Base-by-base conservation (phyloP, 495 filamentous ascomycete species). In the Tirmania nivea region DNA sequence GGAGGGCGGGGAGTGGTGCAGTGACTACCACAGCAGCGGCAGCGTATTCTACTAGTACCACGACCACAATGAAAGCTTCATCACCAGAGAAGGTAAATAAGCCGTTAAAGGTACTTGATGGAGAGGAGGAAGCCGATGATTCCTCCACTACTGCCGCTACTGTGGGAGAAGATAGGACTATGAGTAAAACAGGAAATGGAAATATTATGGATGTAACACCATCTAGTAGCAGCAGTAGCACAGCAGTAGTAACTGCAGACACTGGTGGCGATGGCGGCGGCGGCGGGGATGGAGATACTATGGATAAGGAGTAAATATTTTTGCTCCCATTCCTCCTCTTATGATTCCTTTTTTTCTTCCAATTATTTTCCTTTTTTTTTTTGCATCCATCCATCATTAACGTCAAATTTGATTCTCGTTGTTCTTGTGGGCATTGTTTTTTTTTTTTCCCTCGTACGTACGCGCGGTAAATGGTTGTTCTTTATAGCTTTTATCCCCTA, bases 391-490 rank as follows among this genome's bases (percentile, higher is more conserved):
- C 25, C 25, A 31, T 31, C 25, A 1, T 5, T 31, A 3, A 31
- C 3, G 3, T 31, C 25, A 31, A 31, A 31, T 31, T 31, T 7
- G 25, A 7, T 31, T 31, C 25, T 31, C 25, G 25, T 31, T 3
- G 25, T 31, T 31, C 25, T 31, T 7, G 25, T 31, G 25, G 25
- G 25, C 25, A 31, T 51, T 49, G 10, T 48, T 39, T 56, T 31
- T 51, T 53, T 56, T 58, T 51, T 39, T 36, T 53, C 56, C 53
- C 50, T 57, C 49, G 48, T 60, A 56, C 54, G 53, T 54, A 58
- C 59, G 54, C 61, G 65, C 69, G 68, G 70, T 71, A 70, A 64
- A 67, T 70, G 64, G 64, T 64, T 53, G 61, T 63, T 37, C 34
- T 37, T 39, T 53, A 20, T 20, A 53, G 39, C 39, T 45, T 45